phyloP scores from a whole-genome alignment of 2,329 filamentous ascomycete species.

The Chalaropsis thielavioides region DNA sequence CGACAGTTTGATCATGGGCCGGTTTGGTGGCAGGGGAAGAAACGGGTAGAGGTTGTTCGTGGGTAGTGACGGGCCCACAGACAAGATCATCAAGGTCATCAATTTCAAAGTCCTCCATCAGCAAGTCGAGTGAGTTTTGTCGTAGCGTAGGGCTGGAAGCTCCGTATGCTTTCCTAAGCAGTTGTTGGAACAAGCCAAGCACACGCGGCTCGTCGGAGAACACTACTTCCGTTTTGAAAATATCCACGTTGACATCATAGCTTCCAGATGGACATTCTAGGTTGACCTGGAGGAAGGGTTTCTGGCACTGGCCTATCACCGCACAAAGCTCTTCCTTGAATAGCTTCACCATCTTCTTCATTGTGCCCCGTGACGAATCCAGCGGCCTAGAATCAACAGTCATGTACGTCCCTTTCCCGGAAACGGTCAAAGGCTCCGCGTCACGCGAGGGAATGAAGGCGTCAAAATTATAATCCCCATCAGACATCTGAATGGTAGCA shows the following conservation, averaged over 20 bases:
- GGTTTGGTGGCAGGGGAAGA: background rate
- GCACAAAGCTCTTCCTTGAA: conserved; percentile 38
- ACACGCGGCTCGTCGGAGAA: conserved; percentile 42
- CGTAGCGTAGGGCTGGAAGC: background rate
- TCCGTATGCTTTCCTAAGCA: conserved; percentile 32
- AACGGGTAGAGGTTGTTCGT: background rate
- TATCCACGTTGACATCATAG: conserved; percentile 60
- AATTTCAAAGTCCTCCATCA: background rate
- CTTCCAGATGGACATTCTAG: conserved; percentile 45
- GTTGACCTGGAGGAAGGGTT: conserved; percentile 49
- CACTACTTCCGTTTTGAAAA: conserved; percentile 56
- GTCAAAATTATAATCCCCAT: conserved; percentile 30
- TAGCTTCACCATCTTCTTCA: conserved; percentile 42
- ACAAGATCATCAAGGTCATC: background rate
- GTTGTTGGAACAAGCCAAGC: conserved; percentile 31
- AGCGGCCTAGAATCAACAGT: conserved; percentile 57
- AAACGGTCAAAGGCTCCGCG: conserved; percentile 31
- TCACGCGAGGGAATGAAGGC: conserved; percentile 43
- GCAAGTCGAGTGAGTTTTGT: background rate
- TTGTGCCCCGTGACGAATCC: conserved; percentile 36
- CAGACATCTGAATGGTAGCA: conserved; percentile 27
- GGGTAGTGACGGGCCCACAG: background rate
- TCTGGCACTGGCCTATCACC: conserved; percentile 26
- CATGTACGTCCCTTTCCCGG: conserved; percentile 41
- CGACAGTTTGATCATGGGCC: background rate